Conservation (phyloP, 805 yeast species). For the Hanseniaspora meyeri region DNA sequence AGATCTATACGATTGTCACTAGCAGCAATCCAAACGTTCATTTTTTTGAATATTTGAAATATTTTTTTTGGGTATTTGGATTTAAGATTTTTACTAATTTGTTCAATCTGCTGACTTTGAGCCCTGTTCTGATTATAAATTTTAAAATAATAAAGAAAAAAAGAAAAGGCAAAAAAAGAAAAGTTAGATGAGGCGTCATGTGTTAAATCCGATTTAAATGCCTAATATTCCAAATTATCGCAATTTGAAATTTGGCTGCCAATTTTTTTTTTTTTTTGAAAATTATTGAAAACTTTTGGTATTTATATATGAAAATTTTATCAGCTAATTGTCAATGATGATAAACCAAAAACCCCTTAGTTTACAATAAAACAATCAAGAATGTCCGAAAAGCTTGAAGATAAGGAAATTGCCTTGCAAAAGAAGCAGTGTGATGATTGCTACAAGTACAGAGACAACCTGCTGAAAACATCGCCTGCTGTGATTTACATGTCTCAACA, state of each 20-base stretch:
- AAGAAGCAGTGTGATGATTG: conserved; percentile 54
- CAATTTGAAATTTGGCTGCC: background rate
- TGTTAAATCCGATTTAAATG: background rate
- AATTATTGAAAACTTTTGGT: no score
- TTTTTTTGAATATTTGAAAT: conserved; percentile 4
- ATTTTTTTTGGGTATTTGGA: no score
- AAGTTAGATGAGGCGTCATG: background rate
- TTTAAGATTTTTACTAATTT: no score
- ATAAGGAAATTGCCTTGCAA: conserved; percentile 19
- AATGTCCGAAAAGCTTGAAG: background rate
- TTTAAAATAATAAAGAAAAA: background rate
- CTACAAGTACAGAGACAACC: conserved; percentile 67
- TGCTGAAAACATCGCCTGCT: conserved; percentile 66
- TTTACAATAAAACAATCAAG: background rate
- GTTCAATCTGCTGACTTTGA: no score
- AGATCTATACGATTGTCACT: conserved; percentile 60
- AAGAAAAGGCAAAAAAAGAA: background rate
- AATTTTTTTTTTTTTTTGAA: background rate
- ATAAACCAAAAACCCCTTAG: background rate
- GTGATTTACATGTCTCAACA: conserved; percentile 80
- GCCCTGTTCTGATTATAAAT: no score
- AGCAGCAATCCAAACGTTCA: conserved; percentile 90
- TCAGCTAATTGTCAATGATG: background rate
- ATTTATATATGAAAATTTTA: no score
- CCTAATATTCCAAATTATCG: background rate